Evolutionary conservation across 2,329 filamentous ascomycete genomes (phyloP).

Genomic region (Fusarium torreyae): DNA sequence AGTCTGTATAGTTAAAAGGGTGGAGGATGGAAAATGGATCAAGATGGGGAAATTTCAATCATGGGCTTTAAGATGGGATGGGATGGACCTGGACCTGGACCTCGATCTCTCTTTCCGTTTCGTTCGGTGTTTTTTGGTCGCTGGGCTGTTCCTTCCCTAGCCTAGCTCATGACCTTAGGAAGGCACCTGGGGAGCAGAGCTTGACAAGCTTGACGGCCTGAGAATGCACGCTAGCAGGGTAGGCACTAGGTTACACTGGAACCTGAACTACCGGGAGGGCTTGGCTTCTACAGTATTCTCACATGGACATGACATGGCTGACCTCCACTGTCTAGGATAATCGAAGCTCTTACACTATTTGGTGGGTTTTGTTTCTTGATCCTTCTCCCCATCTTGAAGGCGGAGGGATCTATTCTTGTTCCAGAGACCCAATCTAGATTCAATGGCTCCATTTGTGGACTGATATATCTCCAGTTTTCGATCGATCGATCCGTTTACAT

Average conservation of each 20-base stretch:
- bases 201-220: conserved; percentile 8
- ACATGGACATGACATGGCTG: conserved; percentile 34
- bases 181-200: conserved; percentile 25
- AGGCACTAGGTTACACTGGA: conserved; percentile 15
- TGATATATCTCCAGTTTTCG: background rate
- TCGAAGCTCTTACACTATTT: conserved; percentile 2
- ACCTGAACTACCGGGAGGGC: conserved; percentile 39
- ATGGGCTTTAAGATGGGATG: conserved; percentile 19
- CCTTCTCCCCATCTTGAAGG: background rate
- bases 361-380: background rate
- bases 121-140: conserved; percentile 18
- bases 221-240: conserved; percentile 19
- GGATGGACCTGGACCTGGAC: conserved; percentile 22
- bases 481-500: background rate
- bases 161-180: conserved; percentile 29
- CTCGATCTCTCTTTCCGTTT: conserved; percentile 32
- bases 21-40: conserved; percentile 3
- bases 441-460: background rate
- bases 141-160: conserved; percentile 34
- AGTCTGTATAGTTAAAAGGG: background rate
- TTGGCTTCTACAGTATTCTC: conserved; percentile 18
- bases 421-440: background rate
- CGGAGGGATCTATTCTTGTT: background rate
- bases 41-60: conserved; percentile 22
- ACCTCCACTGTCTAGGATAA: conserved; percentile 7